Evolutionary conservation across 1,284 basidiomycete genomes (phyloP), one percentile per base, ranked within the genome.

Genomic region (Leccinum olivaceoglutinosum): DNA sequence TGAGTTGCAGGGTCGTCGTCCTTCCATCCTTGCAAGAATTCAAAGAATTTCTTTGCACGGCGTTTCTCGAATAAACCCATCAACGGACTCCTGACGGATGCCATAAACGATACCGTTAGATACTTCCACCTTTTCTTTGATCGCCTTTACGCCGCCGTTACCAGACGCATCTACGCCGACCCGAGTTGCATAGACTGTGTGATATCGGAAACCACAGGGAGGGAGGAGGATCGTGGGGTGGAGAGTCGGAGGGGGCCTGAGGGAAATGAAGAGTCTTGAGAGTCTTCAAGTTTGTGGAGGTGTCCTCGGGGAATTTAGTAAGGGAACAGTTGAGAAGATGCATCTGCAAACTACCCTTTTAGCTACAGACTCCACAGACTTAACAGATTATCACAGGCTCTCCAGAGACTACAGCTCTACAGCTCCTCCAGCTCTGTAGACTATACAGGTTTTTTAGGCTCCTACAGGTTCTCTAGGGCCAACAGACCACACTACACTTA

Each of bases 21-120:
- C 76, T 86, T 94, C 94, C 95, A 99, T 69, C 85, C 85, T 80
- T 99, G 97, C 67, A 99, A 77, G 79, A 96, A 99, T 79, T 94
- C 90, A 75, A 99, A 99, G 83, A 99, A 99, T 77, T 97, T 98
- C 85, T 96, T 97, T 14, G 96, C 96, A 60, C 97, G 83, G 68
- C 95, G 84, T 82, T 99, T 99, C 85, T 99, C 97, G 72, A 99
- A 99, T 46, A 99, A 80, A 34, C 97, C 97, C 96, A 99, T 98
- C 71, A 99, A 83, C 25, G 94, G 90, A 69, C 91, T 94, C 77
- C 82, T 90, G 60, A 99, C 91, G 16, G 97, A n/a, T n/a, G 90
- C 88, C 97, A 55, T 94, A 76, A 14, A 99, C 78, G 5, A 89
- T 75, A 36, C 96, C 96, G 71, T 97, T 96, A 3, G 81, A 78